Evolutionary conservation across 352 stramenopile species (phyloP).

Genomic region (Lagenidium giganteum): DNA sequence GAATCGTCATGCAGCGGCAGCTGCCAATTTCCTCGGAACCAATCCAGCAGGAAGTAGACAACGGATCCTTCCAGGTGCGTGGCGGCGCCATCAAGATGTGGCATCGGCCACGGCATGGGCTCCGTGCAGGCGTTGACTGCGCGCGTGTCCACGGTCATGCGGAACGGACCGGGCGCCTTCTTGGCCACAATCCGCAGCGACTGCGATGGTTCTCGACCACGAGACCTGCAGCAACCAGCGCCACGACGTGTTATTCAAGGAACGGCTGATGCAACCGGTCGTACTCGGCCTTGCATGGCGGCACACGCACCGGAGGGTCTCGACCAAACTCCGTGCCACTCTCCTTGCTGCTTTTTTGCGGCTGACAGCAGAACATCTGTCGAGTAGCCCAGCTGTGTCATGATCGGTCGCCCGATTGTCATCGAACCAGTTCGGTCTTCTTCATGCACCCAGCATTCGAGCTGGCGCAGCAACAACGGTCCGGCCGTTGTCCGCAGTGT

Average conservation of each 20-base stretch:
- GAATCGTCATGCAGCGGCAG: neutral
- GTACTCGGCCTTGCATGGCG: too few relatives aligned
- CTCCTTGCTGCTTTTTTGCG: too few relatives aligned
- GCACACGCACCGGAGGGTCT: too few relatives aligned
- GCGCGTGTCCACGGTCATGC: conserved; percentile 13
- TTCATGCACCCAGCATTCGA: neutral
- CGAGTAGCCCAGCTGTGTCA: neutral
- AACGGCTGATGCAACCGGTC: too few relatives aligned
- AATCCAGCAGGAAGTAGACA: conserved; percentile 5
- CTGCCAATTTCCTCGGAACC: conserved; percentile 2
- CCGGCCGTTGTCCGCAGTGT: neutral
- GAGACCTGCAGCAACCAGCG: too few relatives aligned
- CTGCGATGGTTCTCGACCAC: too few relatives aligned
- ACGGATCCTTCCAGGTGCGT: conserved; percentile 1
- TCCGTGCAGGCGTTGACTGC: conserved; percentile 8
- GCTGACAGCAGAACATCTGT: neutral
- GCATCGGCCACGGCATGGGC: conserved; percentile 14
- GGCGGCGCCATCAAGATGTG: conserved; percentile 7
- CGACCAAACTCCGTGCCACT: too few relatives aligned
- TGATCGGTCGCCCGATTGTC: neutral
- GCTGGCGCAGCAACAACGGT: neutral
- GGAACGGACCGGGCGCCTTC: conserved; percentile 1
- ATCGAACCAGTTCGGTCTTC: neutral
- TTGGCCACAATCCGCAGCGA: neutral
- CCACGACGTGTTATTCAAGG: too few relatives aligned